Percentiles rank a stretch among this genome's conserved stretches.
Evolutionary conservation across 441 rosid genomes (phyloP).

Genomic region (Biscutella laevigata): DNA sequence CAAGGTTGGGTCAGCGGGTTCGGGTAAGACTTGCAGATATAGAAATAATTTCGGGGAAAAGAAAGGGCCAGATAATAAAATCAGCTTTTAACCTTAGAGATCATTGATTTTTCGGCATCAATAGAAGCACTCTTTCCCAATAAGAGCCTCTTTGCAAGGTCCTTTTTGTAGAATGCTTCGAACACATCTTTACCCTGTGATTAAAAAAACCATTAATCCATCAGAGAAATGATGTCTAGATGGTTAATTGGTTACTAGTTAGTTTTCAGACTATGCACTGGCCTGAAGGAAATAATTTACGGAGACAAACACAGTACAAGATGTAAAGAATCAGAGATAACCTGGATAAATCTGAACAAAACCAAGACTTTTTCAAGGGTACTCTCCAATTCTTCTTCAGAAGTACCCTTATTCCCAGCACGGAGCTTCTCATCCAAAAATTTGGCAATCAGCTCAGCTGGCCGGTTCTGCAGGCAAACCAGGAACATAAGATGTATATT

Average conservation of each 20-base stretch:
- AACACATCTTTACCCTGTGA: constrained; percentile 91
- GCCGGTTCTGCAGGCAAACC: constrained; percentile 60
- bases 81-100: constrained; percentile 63
- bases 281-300: neutral
- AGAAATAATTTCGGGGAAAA: neutral
- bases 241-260: constrained; percentile 4
- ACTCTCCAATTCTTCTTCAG: constrained; percentile 98
- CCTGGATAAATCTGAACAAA: constrained; percentile 97
- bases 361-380: constrained; percentile 94
- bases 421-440: constrained; percentile 98
- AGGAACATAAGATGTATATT: constrained; percentile 17
- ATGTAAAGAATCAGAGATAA: constrained; percentile 22
- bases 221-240: constrained; percentile 13
- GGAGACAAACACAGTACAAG: constrained; percentile 3
- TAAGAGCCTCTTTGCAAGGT: constrained; percentile 89
- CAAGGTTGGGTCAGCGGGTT: constrained; percentile 19
- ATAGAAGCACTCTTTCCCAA: constrained; percentile 95
- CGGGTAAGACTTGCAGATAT: neutral
- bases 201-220: constrained; percentile 6
- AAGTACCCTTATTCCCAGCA: constrained; percentile 98
- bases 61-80: neutral
- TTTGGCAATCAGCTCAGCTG: constrained; percentile 95
- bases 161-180: constrained; percentile 98
- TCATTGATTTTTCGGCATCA: constrained; percentile 99
- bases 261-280: constrained; percentile 5